A percentile compares a stretch with the other conserved stretches of the same genome.
phyloP scores from a whole-genome alignment of 2,329 filamentous ascomycete genomes.

The Aspergillus sp. region DNA sequence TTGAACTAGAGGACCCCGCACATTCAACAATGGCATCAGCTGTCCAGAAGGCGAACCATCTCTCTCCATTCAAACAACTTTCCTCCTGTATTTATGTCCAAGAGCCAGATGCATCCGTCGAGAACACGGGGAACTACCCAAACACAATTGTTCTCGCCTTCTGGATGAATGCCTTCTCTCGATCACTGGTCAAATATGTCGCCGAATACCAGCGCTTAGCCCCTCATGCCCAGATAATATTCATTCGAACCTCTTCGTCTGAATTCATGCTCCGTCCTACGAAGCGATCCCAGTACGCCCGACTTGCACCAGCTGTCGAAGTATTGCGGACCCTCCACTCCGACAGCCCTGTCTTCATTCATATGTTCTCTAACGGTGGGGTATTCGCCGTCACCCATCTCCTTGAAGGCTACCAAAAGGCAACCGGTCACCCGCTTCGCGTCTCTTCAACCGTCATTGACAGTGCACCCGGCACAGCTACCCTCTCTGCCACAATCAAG shows the following conservation, averaged over 20 bases:
- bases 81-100: conserved; percentile 46
- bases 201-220: conserved; percentile 48
- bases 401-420: conserved; percentile 42
- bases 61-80: conserved; percentile 41
- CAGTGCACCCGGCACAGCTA: conserved; percentile 48
- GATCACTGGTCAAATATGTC: conserved; percentile 55
- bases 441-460: conserved; percentile 51
- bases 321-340: conserved; percentile 34
- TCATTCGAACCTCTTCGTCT: conserved; percentile 42
- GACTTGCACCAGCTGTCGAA: conserved; percentile 41
- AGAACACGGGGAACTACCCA: conserved; percentile 14
- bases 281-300: conserved; percentile 29
- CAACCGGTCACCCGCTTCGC: conserved; percentile 41
- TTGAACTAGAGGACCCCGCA: neutral
- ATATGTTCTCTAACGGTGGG: conserved; percentile 58
- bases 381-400: conserved; percentile 45
- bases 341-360: conserved; percentile 43
- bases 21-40: conserved; percentile 15
- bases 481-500: conserved; percentile 29
- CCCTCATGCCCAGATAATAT: conserved; percentile 49
- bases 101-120: conserved; percentile 31
- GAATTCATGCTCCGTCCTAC: conserved; percentile 39
- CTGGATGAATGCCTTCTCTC: conserved; percentile 54
- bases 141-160: conserved; percentile 51
- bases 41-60: conserved; percentile 18